A percentile compares a stretch with the other conserved stretches of the same genome.
Conservation (phyloP, 495 filamentous ascomycete genomes). For the Halenospora varia region DNA sequence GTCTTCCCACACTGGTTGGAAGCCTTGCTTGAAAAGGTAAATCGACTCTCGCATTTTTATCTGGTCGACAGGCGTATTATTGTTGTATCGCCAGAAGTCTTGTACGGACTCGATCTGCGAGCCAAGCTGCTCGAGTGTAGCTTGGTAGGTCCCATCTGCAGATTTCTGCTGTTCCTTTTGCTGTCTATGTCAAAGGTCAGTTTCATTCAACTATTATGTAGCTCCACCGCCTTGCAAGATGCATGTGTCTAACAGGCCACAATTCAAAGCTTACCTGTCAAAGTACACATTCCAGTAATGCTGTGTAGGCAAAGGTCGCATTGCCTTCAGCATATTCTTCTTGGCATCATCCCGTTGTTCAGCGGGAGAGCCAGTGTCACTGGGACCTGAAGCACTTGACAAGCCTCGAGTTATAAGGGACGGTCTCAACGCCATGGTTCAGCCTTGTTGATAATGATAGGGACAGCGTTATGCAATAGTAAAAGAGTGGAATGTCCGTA, state of each 20-base stretch:
- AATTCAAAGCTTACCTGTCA: constrained; percentile 38
- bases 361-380: constrained; percentile 48
- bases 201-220: constrained; percentile 2
- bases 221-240: too few species aligned
- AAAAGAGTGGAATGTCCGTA: too few species aligned
- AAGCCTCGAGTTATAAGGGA: constrained; percentile 50
- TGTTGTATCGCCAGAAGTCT: constrained; percentile 85
- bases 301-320: constrained; percentile 55
- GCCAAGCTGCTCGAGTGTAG: constrained; percentile 62
- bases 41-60: constrained; percentile 78
- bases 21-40: constrained; percentile 84
- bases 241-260: too few species aligned
- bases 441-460: constrained; percentile 3
- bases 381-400: constrained; percentile 40
- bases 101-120: constrained; percentile 68
- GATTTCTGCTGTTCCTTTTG: constrained; percentile 37
- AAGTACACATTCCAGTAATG: constrained; percentile 61
- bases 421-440: constrained; percentile 44
- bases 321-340: constrained; percentile 55
- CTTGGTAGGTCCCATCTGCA: constrained; percentile 49
- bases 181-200: constrained; percentile 26
- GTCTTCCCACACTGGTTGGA: constrained; percentile 89
- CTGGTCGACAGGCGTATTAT: constrained; percentile 75
- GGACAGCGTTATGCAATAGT: too few species aligned
- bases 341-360: constrained; percentile 56